phyloP scores from a whole-genome alignment of 768 basidiomycete species.

The Rhodotorula kratochvilovae region DNA sequence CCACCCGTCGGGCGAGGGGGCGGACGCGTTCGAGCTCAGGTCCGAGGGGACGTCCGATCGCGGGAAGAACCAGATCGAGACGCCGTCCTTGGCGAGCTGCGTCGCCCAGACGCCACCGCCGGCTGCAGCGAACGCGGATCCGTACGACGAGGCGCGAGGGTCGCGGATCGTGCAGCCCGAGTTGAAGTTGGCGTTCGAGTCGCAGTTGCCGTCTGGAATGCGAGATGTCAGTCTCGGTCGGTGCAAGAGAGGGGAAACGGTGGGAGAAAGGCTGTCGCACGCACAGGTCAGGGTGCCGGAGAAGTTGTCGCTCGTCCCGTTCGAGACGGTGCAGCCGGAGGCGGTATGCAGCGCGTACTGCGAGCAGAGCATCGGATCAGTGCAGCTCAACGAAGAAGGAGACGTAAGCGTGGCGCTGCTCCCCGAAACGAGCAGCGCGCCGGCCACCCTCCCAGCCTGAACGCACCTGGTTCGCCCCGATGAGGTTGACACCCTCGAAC shows the following conservation, averaged over 20 bases:
- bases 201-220: conserved; percentile 15
- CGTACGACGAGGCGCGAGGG: conserved; percentile 46
- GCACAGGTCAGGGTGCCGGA: conserved; percentile 2
- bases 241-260: neutral
- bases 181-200: conserved; percentile 17
- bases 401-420: neutral
- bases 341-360: conserved; percentile 61
- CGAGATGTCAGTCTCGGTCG: neutral
- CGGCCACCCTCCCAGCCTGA: too few species aligned
- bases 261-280: neutral
- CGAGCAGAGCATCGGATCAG: too few species aligned
- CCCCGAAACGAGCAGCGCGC: neutral
- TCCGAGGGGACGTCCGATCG: conserved; percentile 26
- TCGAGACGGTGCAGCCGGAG: conserved; percentile 45
- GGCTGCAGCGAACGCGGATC: conserved; percentile 50
- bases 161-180: conserved; percentile 22
- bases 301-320: conserved; percentile 23
- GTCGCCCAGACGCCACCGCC: conserved; percentile 55
- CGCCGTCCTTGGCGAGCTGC: conserved; percentile 49
- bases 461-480: conserved; percentile 61
- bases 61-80: conserved; percentile 61
- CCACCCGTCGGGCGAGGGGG: conserved; percentile 43
- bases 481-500: conserved; percentile 72
- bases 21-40: conserved; percentile 32
- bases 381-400: neutral